Evolutionary conservation across 106 monocot species (phyloP).

Genomic region (Dendrobium chrysotoxum): DNA sequence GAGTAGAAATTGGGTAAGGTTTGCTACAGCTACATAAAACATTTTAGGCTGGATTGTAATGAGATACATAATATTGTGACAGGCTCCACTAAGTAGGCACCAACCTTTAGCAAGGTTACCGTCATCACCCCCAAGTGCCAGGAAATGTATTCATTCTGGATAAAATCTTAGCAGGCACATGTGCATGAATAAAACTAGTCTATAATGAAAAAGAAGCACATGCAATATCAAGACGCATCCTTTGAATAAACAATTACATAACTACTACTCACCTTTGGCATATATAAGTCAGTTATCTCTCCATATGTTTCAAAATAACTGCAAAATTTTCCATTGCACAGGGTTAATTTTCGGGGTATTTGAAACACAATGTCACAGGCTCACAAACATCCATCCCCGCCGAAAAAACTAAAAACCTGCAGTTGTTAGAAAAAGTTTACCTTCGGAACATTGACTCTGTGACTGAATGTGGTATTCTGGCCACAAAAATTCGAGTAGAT

Average conservation of each 20-base stretch:
- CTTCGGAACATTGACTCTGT: conserved; percentile 75
- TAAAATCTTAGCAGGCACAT: not conserved
- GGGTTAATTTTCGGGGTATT: not conserved
- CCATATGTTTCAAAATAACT: conserved; percentile 95
- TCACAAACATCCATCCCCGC: not conserved
- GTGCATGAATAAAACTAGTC: not conserved
- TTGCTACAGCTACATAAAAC: not conserved
- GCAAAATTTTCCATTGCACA: conserved; percentile 15
- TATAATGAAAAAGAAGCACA: not conserved
- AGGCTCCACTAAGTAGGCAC: not conserved
- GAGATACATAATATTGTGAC: not conserved
- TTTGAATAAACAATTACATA: not conserved
- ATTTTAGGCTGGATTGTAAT: not conserved
- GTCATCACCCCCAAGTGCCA: not conserved
- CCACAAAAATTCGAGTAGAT: conserved; percentile 93
- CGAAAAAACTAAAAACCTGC: not conserved
- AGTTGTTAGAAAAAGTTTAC: conserved; percentile 21
- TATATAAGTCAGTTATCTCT: conserved; percentile 92
- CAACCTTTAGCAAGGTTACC: not conserved
- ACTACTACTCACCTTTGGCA: conserved; percentile 79
- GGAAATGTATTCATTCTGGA: not conserved
- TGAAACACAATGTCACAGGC: not conserved
- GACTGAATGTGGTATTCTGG: conserved; percentile 81
- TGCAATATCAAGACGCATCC: not conserved
- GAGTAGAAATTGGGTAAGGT: not conserved